Percentiles rank a stretch among this genome's conserved stretches.
Conservation (phyloP, 2,329 filamentous ascomycete species). For the Macrophomina phaseolina region DNA sequence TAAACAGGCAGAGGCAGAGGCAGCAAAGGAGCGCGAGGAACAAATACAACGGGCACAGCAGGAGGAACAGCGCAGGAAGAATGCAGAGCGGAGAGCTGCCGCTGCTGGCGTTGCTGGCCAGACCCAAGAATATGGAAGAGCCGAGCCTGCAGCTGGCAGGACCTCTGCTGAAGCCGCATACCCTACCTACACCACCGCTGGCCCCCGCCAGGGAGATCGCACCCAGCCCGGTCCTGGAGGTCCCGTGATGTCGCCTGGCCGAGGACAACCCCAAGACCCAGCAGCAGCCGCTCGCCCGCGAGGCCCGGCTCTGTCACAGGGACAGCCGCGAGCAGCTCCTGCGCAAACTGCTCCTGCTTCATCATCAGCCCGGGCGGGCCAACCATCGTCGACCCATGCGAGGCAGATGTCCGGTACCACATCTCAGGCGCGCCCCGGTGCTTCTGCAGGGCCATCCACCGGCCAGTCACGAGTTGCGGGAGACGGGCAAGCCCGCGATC, state of each 20-base stretch:
- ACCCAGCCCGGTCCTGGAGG: slow-evolving; percentile 9
- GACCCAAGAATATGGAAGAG: slow-evolving; percentile 14
- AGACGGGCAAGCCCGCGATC: slow-evolving; percentile 39
- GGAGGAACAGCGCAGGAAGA: slow-evolving; percentile 56
- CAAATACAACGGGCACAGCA: slow-evolving; percentile 60
- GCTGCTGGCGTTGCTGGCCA: slow-evolving; percentile 58
- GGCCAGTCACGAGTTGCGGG: slow-evolving; percentile 36
- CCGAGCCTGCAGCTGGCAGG: slow-evolving; percentile 16
- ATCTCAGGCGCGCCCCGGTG: slow-evolving; percentile 39
- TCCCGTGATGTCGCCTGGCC: slow-evolving; percentile 18
- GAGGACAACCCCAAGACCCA: slow-evolving; percentile 12
- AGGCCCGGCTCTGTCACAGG: slow-evolving; percentile 38
- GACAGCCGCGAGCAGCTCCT: slow-evolving; percentile 40
- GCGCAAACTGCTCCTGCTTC: slow-evolving; percentile 36
- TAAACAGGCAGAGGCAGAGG: slow-evolving; percentile 70
- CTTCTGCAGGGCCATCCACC: slow-evolving; percentile 32
- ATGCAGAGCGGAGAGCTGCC: slow-evolving; percentile 66
- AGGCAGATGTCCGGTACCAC: slow-evolving; percentile 40
- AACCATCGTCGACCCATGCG: slow-evolving; percentile 33
- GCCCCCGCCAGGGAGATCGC: slow-evolving; percentile 5
- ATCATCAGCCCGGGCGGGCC: slow-evolving; percentile 22
- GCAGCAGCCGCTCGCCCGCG: slow-evolving; percentile 17
- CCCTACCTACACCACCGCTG: slow-evolving; percentile 14
- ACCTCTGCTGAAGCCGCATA: slow-evolving; percentile 17
- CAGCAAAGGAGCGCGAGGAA: slow-evolving; percentile 53